Evolutionary conservation across 306 rosid genomes (phyloP), one percentile per base, ranked within the genome.

Genomic region (Cucurbita maxima): DNA sequence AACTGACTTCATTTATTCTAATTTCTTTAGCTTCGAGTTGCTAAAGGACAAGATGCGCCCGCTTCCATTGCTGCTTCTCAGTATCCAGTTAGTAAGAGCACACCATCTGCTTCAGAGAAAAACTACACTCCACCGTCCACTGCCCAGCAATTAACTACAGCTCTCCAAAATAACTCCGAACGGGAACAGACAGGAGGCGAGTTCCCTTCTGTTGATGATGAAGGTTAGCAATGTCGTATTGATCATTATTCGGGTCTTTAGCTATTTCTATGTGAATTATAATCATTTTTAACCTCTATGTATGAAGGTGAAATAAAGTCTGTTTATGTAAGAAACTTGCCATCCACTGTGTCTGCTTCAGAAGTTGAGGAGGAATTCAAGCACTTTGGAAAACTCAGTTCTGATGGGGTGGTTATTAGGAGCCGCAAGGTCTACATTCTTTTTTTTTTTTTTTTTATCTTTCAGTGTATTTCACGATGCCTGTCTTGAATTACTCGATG

Each of bases 251-350:
- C 10, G 19, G 6, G 4, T 48, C n/a, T n/a, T 71, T 38, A 25
- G 53, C 52, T n/a, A 57, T 14, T 78, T 20, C 8, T 71, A 19
- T 15, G 58, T 37, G 57, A 22, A 30, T 10, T 15, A 70, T 43
- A 10, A 20, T 37, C 22, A 56, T 15, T 6, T 41, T 38, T 59
- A 52, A 12, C 9, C 4, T 75, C n/a, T 9, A 52, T 53, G 4
- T 43, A 13, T 74, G 14, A 22, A 94, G 99, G 84, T 52, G 97
- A 87, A 85, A 86, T 90, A 60, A 91, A 86, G 84, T 94, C 99
- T 57, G 95, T 94, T 66, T 94, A 91, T 76, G 99, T 94, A 74
- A 88, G 96, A 80, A 94, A 91, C 83, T 75, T 94, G 86, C 81
- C 84, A 7, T 88, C 97, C 34, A 82, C 89, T 3, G 96, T 87